phyloP scores from a whole-genome alignment of 1,284 basidiomycete species.

The Caloboletus inedulis region DNA sequence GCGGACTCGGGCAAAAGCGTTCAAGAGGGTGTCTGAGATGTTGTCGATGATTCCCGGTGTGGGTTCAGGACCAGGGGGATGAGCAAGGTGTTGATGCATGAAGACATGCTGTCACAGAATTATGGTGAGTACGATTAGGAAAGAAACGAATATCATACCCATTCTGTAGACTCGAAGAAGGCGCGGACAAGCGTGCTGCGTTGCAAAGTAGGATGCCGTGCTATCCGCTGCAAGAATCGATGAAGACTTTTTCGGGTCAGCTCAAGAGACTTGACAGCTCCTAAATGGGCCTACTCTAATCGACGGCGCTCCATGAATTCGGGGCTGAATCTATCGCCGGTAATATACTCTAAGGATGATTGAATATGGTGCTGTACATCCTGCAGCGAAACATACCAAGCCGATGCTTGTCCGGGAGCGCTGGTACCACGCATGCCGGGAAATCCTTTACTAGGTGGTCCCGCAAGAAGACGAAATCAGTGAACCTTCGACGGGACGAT shows the following conservation, averaged over 20 bases:
- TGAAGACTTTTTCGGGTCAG: constrained; percentile 63
- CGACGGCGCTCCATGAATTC: constrained; percentile 95
- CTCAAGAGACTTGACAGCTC: constrained; percentile 1
- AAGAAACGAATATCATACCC: constrained; percentile 53
- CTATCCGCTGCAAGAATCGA: constrained; percentile 87
- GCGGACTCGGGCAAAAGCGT: constrained; percentile 90
- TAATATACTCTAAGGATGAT: constrained; percentile 78
- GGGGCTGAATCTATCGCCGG: constrained; percentile 93
- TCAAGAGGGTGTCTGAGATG: constrained; percentile 92
- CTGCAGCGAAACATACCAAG: constrained; percentile 59
- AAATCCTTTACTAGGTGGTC: constrained; percentile 90
- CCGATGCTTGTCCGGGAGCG: constrained; percentile 95
- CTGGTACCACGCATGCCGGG: constrained; percentile 94
- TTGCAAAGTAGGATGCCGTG: constrained; percentile 93
- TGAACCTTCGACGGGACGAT: constrained; percentile 83
- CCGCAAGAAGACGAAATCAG: constrained; percentile 94
- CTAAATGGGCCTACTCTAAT: constrained; percentile 60
- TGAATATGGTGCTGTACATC: constrained; percentile 3
- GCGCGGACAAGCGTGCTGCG: constrained; percentile 84
- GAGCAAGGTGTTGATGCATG: constrained; percentile 91
- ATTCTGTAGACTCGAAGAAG: constrained; percentile 97
- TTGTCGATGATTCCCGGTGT: constrained; percentile 87
- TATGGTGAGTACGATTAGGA: constrained; percentile 6
- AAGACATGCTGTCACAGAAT: constrained; percentile 71
- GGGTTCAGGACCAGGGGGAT: constrained; percentile 80